phyloP scores from a whole-genome alignment of 305 asterid species.

The Withania somnifera region DNA sequence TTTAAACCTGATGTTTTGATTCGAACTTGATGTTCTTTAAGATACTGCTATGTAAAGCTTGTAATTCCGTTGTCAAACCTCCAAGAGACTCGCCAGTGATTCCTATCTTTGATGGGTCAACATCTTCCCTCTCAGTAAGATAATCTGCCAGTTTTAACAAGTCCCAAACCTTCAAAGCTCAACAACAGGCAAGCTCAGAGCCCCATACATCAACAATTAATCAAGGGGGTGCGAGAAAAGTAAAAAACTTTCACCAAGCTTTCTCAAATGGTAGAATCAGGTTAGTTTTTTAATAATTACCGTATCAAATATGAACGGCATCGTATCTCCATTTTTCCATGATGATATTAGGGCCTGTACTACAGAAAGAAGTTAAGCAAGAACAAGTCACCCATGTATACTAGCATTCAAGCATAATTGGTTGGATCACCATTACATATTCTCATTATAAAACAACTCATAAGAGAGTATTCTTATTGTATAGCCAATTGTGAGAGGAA shows the following conservation, averaged over 20 bases:
- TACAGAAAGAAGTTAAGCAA: background rate
- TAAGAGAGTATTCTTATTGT: background rate
- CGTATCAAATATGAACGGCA: conserved; percentile 90
- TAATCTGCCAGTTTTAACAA: conserved; percentile 82
- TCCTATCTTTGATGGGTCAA: conserved; percentile 70
- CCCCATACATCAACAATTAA: background rate
- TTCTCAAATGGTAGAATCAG: background rate
- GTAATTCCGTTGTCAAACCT: conserved; percentile 40
- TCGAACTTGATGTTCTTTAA: background rate
- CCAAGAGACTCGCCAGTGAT: conserved; percentile 98
- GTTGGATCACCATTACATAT: background rate
- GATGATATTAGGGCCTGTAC: conserved; percentile 75
- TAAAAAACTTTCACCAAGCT: background rate
- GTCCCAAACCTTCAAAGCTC: conserved; percentile 72
- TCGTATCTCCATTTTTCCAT: conserved; percentile 70
- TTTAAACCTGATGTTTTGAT: background rate
- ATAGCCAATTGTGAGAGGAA: background rate
- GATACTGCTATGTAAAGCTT: background rate
- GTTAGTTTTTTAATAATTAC: conserved; percentile 19
- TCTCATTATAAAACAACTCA: background rate
- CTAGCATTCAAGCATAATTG: background rate
- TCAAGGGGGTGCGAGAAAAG: background rate
- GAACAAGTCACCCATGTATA: background rate
- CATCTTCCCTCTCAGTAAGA: conserved; percentile 69
- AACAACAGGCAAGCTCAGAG: background rate